Conservation (phyloP, 257 asterid species). For the Plectranthus barbatus region DNA sequence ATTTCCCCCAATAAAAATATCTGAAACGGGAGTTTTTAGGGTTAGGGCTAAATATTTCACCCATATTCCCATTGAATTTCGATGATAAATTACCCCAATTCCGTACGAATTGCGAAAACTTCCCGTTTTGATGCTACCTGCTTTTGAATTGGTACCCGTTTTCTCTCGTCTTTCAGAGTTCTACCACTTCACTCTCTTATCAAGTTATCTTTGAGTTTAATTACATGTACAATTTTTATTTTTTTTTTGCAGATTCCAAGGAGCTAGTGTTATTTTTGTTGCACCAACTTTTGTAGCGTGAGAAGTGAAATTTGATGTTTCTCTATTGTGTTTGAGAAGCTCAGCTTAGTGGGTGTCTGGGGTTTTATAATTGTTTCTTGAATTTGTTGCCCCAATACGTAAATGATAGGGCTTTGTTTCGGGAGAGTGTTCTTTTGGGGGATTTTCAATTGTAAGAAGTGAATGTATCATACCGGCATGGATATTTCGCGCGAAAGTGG, state of each 20-base stretch:
- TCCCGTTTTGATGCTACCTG: constrained; percentile 18
- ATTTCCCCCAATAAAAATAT: constrained; percentile 10
- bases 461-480: constrained; percentile 43
- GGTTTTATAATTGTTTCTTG: constrained; percentile 13
- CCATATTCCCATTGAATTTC: constrained; percentile 19
- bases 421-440: constrained; percentile 10
- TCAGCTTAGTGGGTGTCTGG: constrained; percentile 10
- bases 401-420: constrained; percentile 21
- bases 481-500: constrained; percentile 47
- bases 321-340: constrained; percentile 1
- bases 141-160: constrained; percentile 4
- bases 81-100: not conserved
- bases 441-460: constrained; percentile 20
- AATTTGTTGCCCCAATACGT: not conserved
- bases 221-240: constrained; percentile 2
- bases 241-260: constrained; percentile 18
- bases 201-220: not conserved
- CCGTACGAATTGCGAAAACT: constrained; percentile 4
- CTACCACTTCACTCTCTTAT: not conserved
- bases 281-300: constrained; percentile 17
- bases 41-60: constrained; percentile 23
- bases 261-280: not conserved
- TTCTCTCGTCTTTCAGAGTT: not conserved
- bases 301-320: constrained; percentile 12
- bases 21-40: constrained; percentile 28